Evolutionary conservation across 2,329 filamentous ascomycete genomes (phyloP), one percentile per base, ranked within the genome.

Genomic region (Apiospora arundinis): DNA sequence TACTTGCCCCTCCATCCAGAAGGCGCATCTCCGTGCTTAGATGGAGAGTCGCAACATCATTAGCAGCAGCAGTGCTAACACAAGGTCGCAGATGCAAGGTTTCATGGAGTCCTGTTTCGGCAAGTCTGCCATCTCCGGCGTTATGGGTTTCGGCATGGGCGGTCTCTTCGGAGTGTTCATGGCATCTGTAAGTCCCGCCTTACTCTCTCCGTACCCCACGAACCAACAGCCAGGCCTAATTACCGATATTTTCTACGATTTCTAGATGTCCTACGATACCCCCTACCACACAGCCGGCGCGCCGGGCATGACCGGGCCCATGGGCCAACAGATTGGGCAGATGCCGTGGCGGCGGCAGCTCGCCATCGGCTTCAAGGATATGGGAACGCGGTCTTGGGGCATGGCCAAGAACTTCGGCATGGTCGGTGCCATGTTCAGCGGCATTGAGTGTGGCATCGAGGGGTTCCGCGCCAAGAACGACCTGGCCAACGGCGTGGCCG

Each of bases 111-210:
- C 94, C 45, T 99, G 96, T 81, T 90, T 92, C 32, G 92, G 92
- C 71, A 99, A 99, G 83, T 93, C 94, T 23, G 92, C 90, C 76
- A 92, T 99, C 83, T 93, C 95, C 0, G 96, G 95, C 71, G 93
- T 92, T 32, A 97, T 97, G 90, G 96, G 96, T 21, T 98, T 98
- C 78, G 96, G 92, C 48, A 92, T 99, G 75, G 96, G 96, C 74
- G 96, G 95, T 78, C 86, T 97, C 60, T 99, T 99, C 77, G 96
- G 96, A 76, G 89, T 98, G 78, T 99, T 99, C 86, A 99, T 98
- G 95, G 94, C 95, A 72, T 96, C 93, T 79, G 94, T 97, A 91
- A 74, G 92, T 86, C 7, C 46, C 48, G 9, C 23, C 48, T 28
- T 32, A 48, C 45, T 70, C 60, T 70, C 60, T 25, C 37, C 11